phyloP scores from a whole-genome alignment of 768 basidiomycete species.

The Auriscalpium vulgare region DNA sequence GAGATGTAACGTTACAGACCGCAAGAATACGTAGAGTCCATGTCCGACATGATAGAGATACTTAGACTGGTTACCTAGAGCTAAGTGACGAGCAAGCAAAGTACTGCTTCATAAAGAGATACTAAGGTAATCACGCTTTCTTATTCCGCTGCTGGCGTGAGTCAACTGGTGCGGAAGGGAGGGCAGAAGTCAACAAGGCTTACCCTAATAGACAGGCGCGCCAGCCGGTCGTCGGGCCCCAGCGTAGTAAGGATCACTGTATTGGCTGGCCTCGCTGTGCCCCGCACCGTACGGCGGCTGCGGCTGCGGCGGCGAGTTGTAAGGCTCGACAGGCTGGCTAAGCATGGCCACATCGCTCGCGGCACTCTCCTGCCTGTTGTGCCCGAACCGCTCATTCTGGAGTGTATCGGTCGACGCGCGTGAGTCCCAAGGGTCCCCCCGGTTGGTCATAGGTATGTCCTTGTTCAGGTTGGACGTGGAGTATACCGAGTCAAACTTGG shows the following conservation, averaged over 20 bases:
- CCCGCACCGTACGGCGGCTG: not conserved
- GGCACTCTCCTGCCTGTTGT: slow-evolving; percentile 8
- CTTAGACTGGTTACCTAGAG: no score
- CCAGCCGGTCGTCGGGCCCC: slow-evolving; percentile 2
- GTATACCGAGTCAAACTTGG: slow-evolving; percentile 68
- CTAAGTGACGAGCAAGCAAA: no score
- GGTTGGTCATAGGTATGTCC: slow-evolving; percentile 59
- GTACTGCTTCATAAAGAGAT: no score
- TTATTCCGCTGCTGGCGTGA: no score
- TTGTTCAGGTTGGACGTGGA: slow-evolving; percentile 45
- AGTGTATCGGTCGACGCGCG: slow-evolving; percentile 37
- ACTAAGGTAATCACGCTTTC: no score
- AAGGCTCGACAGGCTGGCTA: slow-evolving; percentile 1
- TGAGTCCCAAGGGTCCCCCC: slow-evolving; percentile 65
- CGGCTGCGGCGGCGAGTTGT: not conserved
- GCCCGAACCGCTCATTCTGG: slow-evolving; percentile 7
- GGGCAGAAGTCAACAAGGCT: no score
- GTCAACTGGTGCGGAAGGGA: no score
- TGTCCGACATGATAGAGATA: no score
- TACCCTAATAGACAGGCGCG: no score
- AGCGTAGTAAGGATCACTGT: slow-evolving; percentile 26
- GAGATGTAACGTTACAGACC: no score
- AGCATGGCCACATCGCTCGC: slow-evolving; percentile 11
- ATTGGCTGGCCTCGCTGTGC: slow-evolving; percentile 1
- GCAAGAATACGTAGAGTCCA: no score